Conservation (phyloP, 1,139 yeast genomes). For the Suhomyces kunorum region DNA sequence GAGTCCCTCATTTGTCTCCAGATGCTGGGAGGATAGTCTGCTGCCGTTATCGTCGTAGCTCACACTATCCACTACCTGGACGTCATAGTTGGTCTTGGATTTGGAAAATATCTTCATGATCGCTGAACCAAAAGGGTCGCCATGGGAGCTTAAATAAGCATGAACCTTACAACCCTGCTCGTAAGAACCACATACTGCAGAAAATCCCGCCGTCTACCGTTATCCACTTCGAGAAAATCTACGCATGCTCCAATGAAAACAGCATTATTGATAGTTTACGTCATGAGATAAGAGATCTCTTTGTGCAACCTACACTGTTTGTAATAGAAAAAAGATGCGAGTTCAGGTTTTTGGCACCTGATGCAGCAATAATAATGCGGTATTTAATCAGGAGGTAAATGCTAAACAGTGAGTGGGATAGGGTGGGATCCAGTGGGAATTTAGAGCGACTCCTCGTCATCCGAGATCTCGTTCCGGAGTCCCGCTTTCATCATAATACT, state of each 20-base stretch:
- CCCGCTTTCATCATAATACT: slow-evolving; percentile 36
- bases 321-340: neutral
- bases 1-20: neutral
- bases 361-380: slow-evolving; percentile 1
- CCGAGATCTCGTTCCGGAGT: slow-evolving; percentile 25
- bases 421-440: neutral
- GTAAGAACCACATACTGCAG: no score
- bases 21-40: neutral
- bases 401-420: neutral
- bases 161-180: no score
- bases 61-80: slow-evolving; percentile 22
- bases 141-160: no score
- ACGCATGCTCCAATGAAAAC: neutral
- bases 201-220: neutral
- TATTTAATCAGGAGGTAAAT: no score
- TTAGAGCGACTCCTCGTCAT: slow-evolving; percentile 13
- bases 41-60: slow-evolving; percentile 21
- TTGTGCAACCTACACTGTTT: neutral
- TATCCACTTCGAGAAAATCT: slow-evolving; percentile 2
- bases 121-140: neutral
- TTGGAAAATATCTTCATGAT: slow-evolving; percentile 6
- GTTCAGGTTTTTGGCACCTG: neutral
- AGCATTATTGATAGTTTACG: neutral
- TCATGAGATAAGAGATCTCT: slow-evolving; percentile 3
- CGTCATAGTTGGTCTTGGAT: slow-evolving; percentile 10